Percentiles rank a stretch among this genome's conserved stretches.
Conservation (phyloP, 169 alveolate species). For the Eimeria praecox region DNA sequence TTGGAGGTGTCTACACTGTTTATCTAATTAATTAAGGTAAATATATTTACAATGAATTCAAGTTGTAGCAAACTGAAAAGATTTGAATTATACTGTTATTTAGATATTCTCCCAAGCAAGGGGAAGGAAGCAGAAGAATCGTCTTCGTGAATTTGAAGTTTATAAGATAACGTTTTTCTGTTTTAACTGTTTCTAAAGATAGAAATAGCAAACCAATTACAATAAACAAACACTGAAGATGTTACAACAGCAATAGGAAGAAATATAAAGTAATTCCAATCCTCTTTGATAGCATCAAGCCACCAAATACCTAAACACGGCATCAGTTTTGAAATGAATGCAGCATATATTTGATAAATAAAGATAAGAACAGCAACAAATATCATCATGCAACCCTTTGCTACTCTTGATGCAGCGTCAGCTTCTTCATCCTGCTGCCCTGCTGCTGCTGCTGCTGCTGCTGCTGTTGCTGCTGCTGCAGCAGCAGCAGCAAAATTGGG, state of each 20-base stretch:
- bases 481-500: background rate
- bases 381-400: background rate
- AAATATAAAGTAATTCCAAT: background rate
- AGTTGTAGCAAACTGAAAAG: too few relatives aligned
- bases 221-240: background rate
- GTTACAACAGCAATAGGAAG: background rate
- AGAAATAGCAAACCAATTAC: slow-evolving; percentile 42
- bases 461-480: background rate
- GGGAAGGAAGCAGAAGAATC: too few relatives aligned
- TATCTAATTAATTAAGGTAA: too few relatives aligned
- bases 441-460: background rate
- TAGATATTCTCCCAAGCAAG: too few relatives aligned
- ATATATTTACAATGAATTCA: too few relatives aligned
- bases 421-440: background rate
- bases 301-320: slow-evolving; percentile 19
- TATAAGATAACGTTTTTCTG: too few relatives aligned
- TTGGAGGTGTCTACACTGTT: background rate
- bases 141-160: too few relatives aligned
- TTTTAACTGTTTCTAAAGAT: too few relatives aligned
- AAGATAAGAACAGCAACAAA: background rate
- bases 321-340: slow-evolving; percentile 11
- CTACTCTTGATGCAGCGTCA: background rate
- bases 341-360: background rate
- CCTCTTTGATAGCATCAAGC: slow-evolving; percentile 17
- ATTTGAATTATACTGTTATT: too few relatives aligned